phyloP scores from a whole-genome alignment of 176 grass and related monocot genomes.

The Oryza australiensis region DNA sequence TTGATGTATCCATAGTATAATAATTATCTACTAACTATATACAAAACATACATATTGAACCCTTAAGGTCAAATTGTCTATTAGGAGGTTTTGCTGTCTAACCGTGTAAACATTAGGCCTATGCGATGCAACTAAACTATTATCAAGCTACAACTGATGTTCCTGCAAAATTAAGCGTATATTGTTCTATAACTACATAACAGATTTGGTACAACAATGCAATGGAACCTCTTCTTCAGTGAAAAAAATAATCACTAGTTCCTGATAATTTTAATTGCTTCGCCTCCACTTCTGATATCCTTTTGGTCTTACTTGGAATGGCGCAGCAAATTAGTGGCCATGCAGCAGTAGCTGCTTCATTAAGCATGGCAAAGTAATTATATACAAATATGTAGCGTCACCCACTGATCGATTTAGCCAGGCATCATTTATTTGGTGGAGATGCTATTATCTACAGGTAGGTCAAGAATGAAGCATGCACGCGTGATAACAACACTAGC shows the following conservation, averaged over 20 bases:
- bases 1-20: not conserved
- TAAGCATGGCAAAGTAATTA: not conserved
- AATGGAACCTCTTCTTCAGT: not conserved
- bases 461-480: not conserved
- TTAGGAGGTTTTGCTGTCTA: not conserved
- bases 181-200: constrained; percentile 11
- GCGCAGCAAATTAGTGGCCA: not conserved
- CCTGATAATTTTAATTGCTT: constrained; percentile 41
- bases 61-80: not conserved
- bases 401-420: not conserved
- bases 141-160: constrained; percentile 6
- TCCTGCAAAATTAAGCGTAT: not conserved
- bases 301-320: not conserved
- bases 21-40: constrained; percentile 24
- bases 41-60: constrained; percentile 16
- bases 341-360: not conserved
- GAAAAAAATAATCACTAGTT: constrained; percentile 19
- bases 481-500: not conserved
- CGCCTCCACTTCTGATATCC: constrained; percentile 39
- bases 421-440: not conserved
- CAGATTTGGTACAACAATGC: constrained; percentile 14
- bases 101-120: constrained; percentile 6
- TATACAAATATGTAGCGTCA: not conserved
- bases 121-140: constrained; percentile 14
- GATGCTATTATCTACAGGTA: not conserved